Evolutionary conservation across 23 red algal species (phyloP).

Genomic region (Cyanidiococcus yangmingshanensis): DNA sequence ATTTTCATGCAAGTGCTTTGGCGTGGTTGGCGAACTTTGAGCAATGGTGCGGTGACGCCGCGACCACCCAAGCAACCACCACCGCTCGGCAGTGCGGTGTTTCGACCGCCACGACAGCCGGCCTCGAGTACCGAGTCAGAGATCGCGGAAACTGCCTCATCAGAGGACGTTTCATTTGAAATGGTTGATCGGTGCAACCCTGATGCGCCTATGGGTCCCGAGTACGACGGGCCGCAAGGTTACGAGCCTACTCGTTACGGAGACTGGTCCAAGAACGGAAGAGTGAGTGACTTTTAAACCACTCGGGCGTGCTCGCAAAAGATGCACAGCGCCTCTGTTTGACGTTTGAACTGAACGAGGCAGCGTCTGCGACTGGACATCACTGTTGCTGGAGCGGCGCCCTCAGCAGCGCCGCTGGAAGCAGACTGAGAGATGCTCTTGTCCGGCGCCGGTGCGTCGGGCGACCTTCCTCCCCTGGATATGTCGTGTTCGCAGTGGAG

Average conservation of each 20-base stretch:
- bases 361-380: no score
- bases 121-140: not conserved
- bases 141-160: not conserved
- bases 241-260: conserved; percentile 15
- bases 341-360: no score
- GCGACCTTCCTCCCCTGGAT: no score
- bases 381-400: no score
- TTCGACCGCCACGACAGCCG: not conserved
- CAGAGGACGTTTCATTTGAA: not conserved
- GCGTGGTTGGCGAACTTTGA: no score
- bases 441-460: no score
- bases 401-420: no score
- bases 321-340: no score
- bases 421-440: no score
- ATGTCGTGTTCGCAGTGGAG: no score
- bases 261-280: not conserved
- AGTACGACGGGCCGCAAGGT: not conserved
- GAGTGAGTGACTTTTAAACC: conserved; percentile 7
- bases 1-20: no score
- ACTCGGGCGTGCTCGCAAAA: no score
- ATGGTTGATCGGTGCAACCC: not conserved
- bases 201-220: not conserved
- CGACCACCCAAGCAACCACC: not conserved
- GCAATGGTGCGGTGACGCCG: not conserved
- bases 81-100: not conserved